Conservation (phyloP, 1,284 basidiomycete species). For the Inonotus obliquus region DNA sequence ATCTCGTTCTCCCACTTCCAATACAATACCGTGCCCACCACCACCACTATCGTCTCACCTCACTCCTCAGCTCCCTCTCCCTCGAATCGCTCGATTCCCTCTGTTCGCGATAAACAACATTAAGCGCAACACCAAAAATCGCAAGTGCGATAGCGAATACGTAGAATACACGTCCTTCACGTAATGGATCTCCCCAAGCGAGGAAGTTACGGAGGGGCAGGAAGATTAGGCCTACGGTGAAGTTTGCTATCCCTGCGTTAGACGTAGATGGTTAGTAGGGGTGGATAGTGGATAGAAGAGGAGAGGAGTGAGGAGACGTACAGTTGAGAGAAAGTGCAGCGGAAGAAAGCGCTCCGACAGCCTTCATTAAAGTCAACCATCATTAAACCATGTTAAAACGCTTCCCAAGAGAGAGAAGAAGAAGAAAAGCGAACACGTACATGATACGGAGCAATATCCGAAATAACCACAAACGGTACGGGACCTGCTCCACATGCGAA, state of each 20-base stretch:
- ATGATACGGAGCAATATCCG: slow-evolving; percentile 82
- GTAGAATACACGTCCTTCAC: slow-evolving; percentile 81
- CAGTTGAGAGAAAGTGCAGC: slow-evolving; percentile 83
- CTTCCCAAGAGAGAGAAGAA: too few species aligned
- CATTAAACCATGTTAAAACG: too few species aligned
- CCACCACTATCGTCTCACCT: not conserved
- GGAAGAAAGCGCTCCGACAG: slow-evolving; percentile 81
- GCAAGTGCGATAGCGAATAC: slow-evolving; percentile 57
- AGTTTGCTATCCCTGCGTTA: slow-evolving; percentile 71
- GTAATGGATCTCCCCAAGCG: slow-evolving; percentile 53
- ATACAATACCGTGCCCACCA: too few species aligned
- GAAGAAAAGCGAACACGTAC: too few species aligned
- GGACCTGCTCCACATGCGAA: slow-evolving; percentile 92
- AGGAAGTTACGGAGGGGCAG: slow-evolving; percentile 76
- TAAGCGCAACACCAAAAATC: slow-evolving; percentile 35
- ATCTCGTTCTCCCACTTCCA: too few species aligned
- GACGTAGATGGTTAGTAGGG: not conserved
- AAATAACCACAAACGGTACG: slow-evolving; percentile 87
- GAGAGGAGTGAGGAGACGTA: slow-evolving; percentile 30
- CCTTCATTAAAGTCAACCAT: too few species aligned
- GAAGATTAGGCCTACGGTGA: slow-evolving; percentile 78
- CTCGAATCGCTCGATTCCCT: not conserved
- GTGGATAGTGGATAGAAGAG: not conserved
- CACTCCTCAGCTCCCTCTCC: not conserved
- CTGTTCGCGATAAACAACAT: slow-evolving; percentile 33